phyloP scores from a whole-genome alignment of 768 basidiomycete genomes.

The Pleurotus pulmonarius region DNA sequence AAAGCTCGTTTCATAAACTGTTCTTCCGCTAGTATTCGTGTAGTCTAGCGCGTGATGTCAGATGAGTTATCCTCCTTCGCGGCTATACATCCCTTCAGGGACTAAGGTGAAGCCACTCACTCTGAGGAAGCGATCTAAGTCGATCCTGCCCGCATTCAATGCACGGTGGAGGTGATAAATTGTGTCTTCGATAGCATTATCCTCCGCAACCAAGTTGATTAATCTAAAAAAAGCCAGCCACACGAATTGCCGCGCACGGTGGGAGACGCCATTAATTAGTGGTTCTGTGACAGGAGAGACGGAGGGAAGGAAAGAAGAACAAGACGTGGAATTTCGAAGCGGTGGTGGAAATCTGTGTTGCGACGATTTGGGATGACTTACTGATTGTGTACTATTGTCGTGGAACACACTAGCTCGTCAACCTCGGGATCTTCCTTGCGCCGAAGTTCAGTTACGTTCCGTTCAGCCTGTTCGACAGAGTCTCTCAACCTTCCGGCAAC shows the following conservation, averaged over 20 bases:
- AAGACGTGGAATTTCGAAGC: slow-evolving; percentile 9
- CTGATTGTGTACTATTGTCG: slow-evolving; percentile 97
- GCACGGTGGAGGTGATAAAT: slow-evolving; percentile 96
- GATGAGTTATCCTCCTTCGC: slow-evolving; percentile 6
- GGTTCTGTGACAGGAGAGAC: background rate
- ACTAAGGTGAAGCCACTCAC: slow-evolving; percentile 41
- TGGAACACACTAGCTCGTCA: slow-evolving; percentile 95
- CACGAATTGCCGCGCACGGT: slow-evolving; percentile 8
- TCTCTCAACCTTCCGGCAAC: slow-evolving; percentile 66
- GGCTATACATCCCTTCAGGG: background rate
- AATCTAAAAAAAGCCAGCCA: slow-evolving; percentile 46
- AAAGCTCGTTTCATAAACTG: slow-evolving; percentile 97
- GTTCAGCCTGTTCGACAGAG: slow-evolving; percentile 65
- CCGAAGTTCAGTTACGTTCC: slow-evolving; percentile 72
- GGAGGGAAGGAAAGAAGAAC: background rate
- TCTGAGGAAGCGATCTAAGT: slow-evolving; percentile 91
- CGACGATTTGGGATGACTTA: slow-evolving; percentile 36
- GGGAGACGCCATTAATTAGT: background rate
- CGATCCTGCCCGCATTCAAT: slow-evolving; percentile 85
- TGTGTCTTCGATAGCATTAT: slow-evolving; percentile 97
- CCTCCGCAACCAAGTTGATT: slow-evolving; percentile 97
- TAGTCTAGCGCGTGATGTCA: slow-evolving; percentile 45
- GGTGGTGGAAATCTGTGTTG: slow-evolving; percentile 9
- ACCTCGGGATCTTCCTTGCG: slow-evolving; percentile 88
- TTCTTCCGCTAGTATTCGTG: slow-evolving; percentile 86